Base-by-base conservation (phyloP, 164 flowering plant species). In the Piper longum region DNA sequence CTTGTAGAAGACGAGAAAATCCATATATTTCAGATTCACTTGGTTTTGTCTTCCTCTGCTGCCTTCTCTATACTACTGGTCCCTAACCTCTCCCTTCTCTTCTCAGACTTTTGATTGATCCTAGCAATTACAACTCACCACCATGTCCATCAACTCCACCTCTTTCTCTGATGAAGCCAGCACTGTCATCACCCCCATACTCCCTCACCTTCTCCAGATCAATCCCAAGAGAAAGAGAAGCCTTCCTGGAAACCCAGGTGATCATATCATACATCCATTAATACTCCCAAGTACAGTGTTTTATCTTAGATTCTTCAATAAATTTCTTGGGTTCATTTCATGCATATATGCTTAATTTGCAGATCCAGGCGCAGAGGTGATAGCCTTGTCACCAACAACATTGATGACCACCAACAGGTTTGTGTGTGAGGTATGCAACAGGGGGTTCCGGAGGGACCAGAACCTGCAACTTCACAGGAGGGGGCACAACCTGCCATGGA, bases 401-500 rank as follows among this genome's bases (percentile, higher is more conserved):
- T 78, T 91, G 40, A 16, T 91, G 75, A 87, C 98, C 0, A 85
- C 95, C 57, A 89, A 89, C 59, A 82, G 96, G 66, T 91, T 89
- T 71, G 82, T 87, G 36, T 91, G 98, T 75, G 98, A 91, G 81
- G 75, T 91, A 62, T 91, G 98, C 82, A 84, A 82, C 86, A 91
- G 88, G 70, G 96, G 98, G 48, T 91, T 91, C 67, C 96, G 89
- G 73, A 89, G 98, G 62, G 98, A 91, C 62, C 98, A 91, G 74
- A 91, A 91, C 60, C 88, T 91, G 44, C 98, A 92, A 63, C 86
- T 92, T 19, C 98, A 92, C 70, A 79, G 96, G 62, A 81, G 98
- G 76, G 98, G 98, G 1, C 98, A 92, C 43, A 92, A 92, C 65
- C 83, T 92, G 13, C 96, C 98, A 66, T 92, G 98, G 98, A 92